Base-by-base conservation (phyloP, 192 early-diverging fungal species). In the Chytriomyces sp. region DNA sequence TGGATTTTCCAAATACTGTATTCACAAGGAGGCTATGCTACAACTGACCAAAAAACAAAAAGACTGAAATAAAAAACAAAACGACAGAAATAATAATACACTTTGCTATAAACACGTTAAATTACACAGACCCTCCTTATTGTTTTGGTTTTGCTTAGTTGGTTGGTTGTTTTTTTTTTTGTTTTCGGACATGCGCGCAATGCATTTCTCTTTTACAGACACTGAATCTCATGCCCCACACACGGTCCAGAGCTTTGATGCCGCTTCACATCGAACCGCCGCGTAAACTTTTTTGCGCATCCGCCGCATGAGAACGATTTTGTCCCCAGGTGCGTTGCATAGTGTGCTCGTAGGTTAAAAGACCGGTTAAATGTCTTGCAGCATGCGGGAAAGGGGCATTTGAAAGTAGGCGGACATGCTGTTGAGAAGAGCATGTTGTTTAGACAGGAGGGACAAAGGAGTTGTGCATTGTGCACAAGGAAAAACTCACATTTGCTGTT, bases 231-330 rank as follows among this genome's bases (percentile, higher is more conserved):
- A 13, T n/a, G 13, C 0, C 53, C 53, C 16, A 57, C 53, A 20
- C 53, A 57, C 13, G 53, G 20, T 18, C 26, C 26, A 16, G 18
- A 13, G 53, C 50, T 49, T 26, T 69, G 68, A 53, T 69, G 68
- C 50, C 68, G 23, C 68, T 69, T 69, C 48, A 69, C 68, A 57
- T 69, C 68, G 28, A 69, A 69, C 24, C 50, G 46, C 24, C 68
- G 68, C 23, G 68, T 69, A 50, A 69, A 69, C 49, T 69, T 69
- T 26, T 69, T 69, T 46, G 11, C 23, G 68, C 68, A 69, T 18
- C 68, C 68, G 11, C 24, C 18, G 26, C 68, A 69, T 10, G 47
- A 18, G 50, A 69, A 69, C 20, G 18, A 53, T 50, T 69, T 69
- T 8, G 53, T 49, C 7, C 68, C 68, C 20, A 69, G 23, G 49